Conservation (phyloP, 148 eudicot genomes). For the Rhododendron kiyosumense region DNA sequence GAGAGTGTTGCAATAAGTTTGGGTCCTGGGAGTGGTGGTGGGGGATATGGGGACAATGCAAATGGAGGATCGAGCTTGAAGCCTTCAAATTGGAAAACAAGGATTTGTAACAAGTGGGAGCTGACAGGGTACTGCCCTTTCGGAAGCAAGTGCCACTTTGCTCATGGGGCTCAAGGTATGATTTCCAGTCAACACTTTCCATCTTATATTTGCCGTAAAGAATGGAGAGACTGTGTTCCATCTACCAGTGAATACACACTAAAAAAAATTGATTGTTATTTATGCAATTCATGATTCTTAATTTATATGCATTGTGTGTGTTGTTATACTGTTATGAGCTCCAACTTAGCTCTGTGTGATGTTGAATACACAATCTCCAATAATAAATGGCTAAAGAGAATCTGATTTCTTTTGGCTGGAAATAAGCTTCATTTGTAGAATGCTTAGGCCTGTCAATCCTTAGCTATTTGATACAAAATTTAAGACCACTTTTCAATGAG, state of each 20-base stretch:
- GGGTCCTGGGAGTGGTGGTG: conserved; percentile 46
- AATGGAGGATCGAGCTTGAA: conserved; percentile 36
- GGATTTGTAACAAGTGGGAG: conserved; percentile 99
- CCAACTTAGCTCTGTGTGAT: neutral
- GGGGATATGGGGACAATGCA: conserved; percentile 22
- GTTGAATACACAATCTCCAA: neutral
- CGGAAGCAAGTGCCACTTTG: conserved; percentile 95
- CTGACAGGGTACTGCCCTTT: conserved; percentile 93
- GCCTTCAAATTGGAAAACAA: conserved; percentile 95
- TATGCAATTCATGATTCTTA: neutral
- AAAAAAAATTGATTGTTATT: neutral
- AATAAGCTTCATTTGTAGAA: neutral
- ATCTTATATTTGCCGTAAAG: neutral
- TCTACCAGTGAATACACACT: neutral
- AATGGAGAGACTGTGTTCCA: neutral
- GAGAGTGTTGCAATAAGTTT: conserved; percentile 69
- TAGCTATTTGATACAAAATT: neutral
- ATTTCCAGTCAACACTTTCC: neutral
- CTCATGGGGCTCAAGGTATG: conserved; percentile 62
- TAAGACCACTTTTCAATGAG: neutral
- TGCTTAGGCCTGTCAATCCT: neutral
- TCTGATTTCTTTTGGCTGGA: neutral
- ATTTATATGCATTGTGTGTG: neutral
- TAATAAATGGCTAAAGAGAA: neutral
- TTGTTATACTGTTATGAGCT: neutral